Evolutionary conservation across 106 monocot species (phyloP).

Genomic region (Iris macrosiphon): DNA sequence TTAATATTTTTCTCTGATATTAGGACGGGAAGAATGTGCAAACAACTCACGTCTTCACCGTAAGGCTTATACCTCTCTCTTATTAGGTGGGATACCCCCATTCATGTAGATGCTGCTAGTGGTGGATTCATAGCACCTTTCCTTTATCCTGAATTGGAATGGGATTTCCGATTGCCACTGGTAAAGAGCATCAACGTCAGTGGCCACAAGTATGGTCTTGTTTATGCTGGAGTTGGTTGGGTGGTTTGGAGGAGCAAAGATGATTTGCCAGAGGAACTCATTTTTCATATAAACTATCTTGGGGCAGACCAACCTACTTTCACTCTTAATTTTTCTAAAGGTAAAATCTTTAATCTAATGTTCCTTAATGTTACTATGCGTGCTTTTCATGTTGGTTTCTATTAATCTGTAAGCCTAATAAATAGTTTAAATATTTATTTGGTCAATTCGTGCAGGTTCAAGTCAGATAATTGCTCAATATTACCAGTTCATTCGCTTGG

Average conservation of each 20-base stretch:
- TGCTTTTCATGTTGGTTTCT: no score
- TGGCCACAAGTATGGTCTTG: slow-evolving; percentile 92
- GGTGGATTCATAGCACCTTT: slow-evolving; percentile 90
- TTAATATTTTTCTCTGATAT: no score
- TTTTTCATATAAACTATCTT: slow-evolving; percentile 90
- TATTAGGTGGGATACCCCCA: slow-evolving; percentile 64
- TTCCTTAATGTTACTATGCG: background rate
- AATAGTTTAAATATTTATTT: no score
- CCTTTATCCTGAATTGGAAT: slow-evolving; percentile 70
- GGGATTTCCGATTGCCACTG: slow-evolving; percentile 78
- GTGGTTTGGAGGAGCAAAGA: slow-evolving; percentile 77
- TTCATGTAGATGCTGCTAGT: slow-evolving; percentile 84
- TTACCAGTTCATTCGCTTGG: slow-evolving; percentile 84
- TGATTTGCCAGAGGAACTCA: slow-evolving; percentile 84
- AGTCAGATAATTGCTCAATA: slow-evolving; percentile 93
- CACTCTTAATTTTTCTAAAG: slow-evolving; percentile 90
- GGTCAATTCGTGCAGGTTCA: slow-evolving; percentile 38
- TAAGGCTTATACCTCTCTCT: background rate
- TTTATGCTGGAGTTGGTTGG: slow-evolving; percentile 88
- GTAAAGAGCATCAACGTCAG: slow-evolving; percentile 95
- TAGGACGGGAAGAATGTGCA: no score
- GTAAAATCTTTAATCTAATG: slow-evolving; percentile 12
- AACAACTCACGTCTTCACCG: no score
- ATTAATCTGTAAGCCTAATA: no score
- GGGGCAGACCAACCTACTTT: slow-evolving; percentile 92